phyloP scores from a whole-genome alignment of 176 grass and related monocot species.

The Oryza meyeriana region DNA sequence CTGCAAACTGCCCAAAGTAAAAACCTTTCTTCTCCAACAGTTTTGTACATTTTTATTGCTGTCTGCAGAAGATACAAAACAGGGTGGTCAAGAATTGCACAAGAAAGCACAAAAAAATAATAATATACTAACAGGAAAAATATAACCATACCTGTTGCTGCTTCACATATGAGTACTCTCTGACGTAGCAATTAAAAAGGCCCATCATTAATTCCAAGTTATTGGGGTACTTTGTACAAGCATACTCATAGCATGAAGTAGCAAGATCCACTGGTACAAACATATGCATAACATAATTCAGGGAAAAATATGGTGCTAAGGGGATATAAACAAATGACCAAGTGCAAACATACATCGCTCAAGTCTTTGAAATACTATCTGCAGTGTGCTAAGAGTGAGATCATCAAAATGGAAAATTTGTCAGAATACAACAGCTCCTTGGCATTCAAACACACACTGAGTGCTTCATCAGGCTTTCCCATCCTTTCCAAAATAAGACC shows the following conservation, averaged over 20 bases:
- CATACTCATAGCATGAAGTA: conserved; percentile 96
- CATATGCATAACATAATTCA: conserved; percentile 25
- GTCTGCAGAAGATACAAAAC: conserved; percentile 58
- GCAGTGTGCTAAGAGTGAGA: conserved; percentile 95
- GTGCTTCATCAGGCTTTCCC: conserved; percentile 90
- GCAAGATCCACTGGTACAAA: conserved; percentile 85
- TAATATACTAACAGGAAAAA: conserved; percentile 11
- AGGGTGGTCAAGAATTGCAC: conserved; percentile 19
- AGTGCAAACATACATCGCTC: conserved; percentile 58
- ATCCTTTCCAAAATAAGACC: conserved; percentile 97
- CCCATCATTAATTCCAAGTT: conserved; percentile 99
- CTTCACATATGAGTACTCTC: conserved; percentile 92
- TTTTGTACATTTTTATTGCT: conserved; percentile 99
- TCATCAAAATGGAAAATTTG: conserved; percentile 83
- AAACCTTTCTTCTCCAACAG: conserved; percentile 90
- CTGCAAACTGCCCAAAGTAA: conserved; percentile 99
- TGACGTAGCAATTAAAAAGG: conserved; percentile 95
- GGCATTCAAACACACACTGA: conserved; percentile 67
- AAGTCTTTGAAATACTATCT: conserved; percentile 93
- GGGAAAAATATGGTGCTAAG: background rate
- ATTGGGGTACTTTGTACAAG: conserved; percentile 79
- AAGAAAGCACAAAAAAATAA: conserved; percentile 24
- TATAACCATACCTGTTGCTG: conserved; percentile 81
- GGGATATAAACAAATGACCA: conserved; percentile 20
- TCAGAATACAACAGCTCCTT: conserved; percentile 75